A percentile compares a stretch with the other conserved stretches of the same genome.
Conservation (phyloP, 345 rosid genomes). For the Populus deltoides region DNA sequence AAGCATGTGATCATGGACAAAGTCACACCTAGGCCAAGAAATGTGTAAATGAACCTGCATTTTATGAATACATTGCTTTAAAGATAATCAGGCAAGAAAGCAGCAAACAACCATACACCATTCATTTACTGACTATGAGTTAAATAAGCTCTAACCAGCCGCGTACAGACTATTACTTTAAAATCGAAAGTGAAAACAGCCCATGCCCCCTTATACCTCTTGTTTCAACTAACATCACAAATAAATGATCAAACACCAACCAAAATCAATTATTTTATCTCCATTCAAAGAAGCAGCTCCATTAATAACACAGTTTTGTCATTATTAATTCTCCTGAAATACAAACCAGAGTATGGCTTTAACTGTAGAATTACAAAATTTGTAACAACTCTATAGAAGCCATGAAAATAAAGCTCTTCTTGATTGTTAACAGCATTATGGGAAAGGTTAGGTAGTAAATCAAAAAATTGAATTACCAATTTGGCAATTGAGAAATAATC, state of each 20-base stretch:
- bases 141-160: background rate
- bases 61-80: background rate
- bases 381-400: background rate
- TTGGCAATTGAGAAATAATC: background rate
- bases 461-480: background rate
- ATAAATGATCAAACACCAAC: background rate
- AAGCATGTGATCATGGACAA: conserved; percentile 68
- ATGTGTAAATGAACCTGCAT: conserved; percentile 77
- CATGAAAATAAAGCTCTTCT: background rate
- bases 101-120: background rate
- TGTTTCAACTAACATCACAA: background rate
- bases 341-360: background rate
- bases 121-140: no score
- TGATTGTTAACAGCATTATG: background rate
- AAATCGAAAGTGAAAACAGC: background rate
- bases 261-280: background rate
- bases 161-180: background rate
- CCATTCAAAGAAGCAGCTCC: background rate
- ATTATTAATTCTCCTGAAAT: background rate
- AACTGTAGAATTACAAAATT: background rate
- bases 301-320: background rate
- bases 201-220: background rate
- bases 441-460: background rate
- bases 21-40: conserved; percentile 63
- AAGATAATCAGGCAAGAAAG: conserved; percentile 9